phyloP scores from a whole-genome alignment of 129 eudicot species.

The Flaveria ramosissima region DNA sequence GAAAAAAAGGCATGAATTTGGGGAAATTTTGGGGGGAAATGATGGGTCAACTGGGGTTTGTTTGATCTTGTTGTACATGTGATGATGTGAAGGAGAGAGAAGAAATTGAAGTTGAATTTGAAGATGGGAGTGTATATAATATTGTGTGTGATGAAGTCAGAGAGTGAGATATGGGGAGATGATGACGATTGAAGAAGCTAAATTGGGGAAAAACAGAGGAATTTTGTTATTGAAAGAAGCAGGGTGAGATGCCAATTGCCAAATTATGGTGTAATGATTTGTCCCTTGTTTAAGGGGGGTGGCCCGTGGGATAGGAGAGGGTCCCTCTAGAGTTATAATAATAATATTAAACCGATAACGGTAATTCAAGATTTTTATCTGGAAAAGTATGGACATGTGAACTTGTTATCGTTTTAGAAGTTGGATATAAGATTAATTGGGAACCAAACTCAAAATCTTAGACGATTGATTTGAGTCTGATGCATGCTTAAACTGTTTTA shows the following conservation, averaged over 20 bases:
- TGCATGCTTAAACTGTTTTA: too few relatives aligned
- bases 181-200: slow-evolving; percentile 28
- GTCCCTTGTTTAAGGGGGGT: not conserved
- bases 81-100: not conserved
- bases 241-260: not conserved
- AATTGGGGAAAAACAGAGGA: not conserved
- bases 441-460: too few relatives aligned
- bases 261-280: slow-evolving; percentile 29
- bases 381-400: too few relatives aligned
- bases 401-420: too few relatives aligned
- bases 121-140: slow-evolving; percentile 7
- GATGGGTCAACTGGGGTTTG: slow-evolving; percentile 38
- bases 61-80: slow-evolving; percentile 1
- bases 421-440: too few relatives aligned
- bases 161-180: slow-evolving; percentile 30
- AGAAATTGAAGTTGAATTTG: not conserved
- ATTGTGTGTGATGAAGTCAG: slow-evolving; percentile 27
- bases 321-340: too few relatives aligned
- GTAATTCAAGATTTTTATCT: too few relatives aligned
- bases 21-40: not conserved
- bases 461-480: too few relatives aligned
- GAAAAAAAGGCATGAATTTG: slow-evolving; percentile 7
- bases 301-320: not conserved
- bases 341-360: too few relatives aligned
- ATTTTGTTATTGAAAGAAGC: not conserved